Base-by-base conservation (phyloP, 345 rosid genomes). In the Gynandropsis gynandra region DNA sequence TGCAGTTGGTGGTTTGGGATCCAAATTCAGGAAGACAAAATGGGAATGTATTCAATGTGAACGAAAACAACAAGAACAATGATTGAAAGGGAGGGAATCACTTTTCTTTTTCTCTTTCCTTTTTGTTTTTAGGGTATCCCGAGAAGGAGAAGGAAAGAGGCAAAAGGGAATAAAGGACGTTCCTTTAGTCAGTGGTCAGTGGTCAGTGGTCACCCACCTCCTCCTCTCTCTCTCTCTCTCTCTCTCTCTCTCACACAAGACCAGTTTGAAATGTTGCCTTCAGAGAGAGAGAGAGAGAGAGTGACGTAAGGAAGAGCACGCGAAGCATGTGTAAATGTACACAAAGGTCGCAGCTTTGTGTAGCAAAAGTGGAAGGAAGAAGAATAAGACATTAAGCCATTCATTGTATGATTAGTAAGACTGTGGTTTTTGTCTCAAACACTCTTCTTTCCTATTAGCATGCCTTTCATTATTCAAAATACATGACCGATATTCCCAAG, bases 291-390 rank as follows among this genome's bases (percentile, higher is more conserved):
- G 15, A 9, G 17, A 37, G 17, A 48, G 40, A 16, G 17, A 53
- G 34, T 73, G 83, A 75, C 67, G 79, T 59, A 54, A 44, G 33
- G 50, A 54, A 70, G 52, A 58, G 83, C 89, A 81, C 77, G 94
- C 86, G 72, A 33, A 51, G 44, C 59, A 56, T 60, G 58, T 50
- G 56, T 44, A 18, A 53, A 40, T 66, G 58, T 71, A 54, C 59
- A 58, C 61, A 45, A 8, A 5, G 49, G 55, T 58, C 65, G 59
- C 68, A 56, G 74, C 74, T 63, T 71, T 79, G 69, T 72, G 64
- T 59, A 51, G 62, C 38, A 40, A 47, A 61, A 29, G 55, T 50
- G 58, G 45, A 54, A 31, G 48, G 68, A 6, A 56, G 54, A 56
- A 72, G 47, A 67, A 13, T 1, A 33, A 32, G 14, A 11, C 12